Base-by-base conservation (phyloP, 768 basidiomycete species). In the Pisolithus sp. region DNA sequence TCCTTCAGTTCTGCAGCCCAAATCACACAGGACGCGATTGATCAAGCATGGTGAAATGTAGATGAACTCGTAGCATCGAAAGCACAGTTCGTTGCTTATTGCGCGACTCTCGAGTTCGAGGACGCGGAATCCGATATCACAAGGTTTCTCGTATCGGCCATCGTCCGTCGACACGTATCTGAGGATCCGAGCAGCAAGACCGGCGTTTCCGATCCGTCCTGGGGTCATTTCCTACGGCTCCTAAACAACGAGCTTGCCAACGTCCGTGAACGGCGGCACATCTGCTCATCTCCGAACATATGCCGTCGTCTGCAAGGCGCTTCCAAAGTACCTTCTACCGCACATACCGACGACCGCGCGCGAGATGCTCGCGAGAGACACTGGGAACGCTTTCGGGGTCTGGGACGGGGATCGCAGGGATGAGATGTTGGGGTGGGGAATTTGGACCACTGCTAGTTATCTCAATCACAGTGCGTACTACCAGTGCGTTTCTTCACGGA, bases 341-440 rank as follows among this genome's bases (percentile, higher is more conserved):
- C 78, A 71, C 47, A 60, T 77, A 4, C 73, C 69, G 9, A 72
- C 73, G 9, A 72, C 73, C 7, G 71, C 80, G 30, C 77, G 83
- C n/a, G 74, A 70, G 2, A 66, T 83, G 9, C 67, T 85, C 17
- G 74, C 74, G 15, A 75, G 83, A 13, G 83, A 85, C 53, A 74
- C 77, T 20, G 83, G 83, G 20, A 86, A 86, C 55, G 75, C 80
- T 7, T 86, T 86, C 54, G 85, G 84, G 15, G 76, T 86, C 43
- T 86, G 80, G 80, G 82, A 85, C 54, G 61, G 76, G 63, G 68
- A 71, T 65, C 28, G 64, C 64, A 50, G 67, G 68, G 53, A 69
- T 44, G 81, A 82, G 64, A 80, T 84, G 82, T 61, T 85, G 18
- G 83, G 83, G 20, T 86, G 81, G 77, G 80, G 76, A 6, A 71